Evolutionary conservation across 345 rosid genomes (phyloP).

Genomic region (Syzygium grande): DNA sequence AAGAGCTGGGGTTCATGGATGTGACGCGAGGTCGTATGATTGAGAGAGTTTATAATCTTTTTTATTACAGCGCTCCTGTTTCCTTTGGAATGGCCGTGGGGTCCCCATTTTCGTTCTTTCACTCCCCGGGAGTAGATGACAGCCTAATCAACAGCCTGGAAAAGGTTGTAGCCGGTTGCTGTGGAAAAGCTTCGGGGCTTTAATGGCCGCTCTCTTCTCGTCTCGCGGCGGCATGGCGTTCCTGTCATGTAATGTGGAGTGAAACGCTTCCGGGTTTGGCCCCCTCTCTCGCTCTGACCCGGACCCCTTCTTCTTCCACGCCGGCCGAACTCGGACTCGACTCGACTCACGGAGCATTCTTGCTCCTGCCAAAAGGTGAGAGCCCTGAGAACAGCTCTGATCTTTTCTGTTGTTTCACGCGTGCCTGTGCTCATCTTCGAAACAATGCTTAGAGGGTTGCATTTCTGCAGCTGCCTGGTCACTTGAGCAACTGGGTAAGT

Average conservation of each 20-base stretch:
- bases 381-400: background rate
- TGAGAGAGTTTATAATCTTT: background rate
- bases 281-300: background rate
- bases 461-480: slow-evolving; percentile 4
- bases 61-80: background rate
- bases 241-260: background rate
- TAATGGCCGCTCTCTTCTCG: background rate
- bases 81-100: slow-evolving; percentile 16
- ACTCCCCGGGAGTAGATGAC: slow-evolving; percentile 28
- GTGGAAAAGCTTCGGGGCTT: slow-evolving; percentile 10
- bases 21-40: background rate
- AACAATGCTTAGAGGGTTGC: slow-evolving; percentile 1
- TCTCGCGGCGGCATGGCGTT: background rate
- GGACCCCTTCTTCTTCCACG: background rate
- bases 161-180: slow-evolving; percentile 35
- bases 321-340: background rate
- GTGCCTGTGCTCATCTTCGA: slow-evolving; percentile 1
- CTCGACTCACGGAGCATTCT: background rate
- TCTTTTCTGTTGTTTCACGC: background rate
- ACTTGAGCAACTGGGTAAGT: background rate
- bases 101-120: slow-evolving; percentile 15
- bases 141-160: slow-evolving; percentile 94
- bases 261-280: background rate
- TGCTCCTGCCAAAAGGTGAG: background rate
- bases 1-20: background rate